Conservation (phyloP, 176 grass and related monocot species). For the Oryza nivara region DNA sequence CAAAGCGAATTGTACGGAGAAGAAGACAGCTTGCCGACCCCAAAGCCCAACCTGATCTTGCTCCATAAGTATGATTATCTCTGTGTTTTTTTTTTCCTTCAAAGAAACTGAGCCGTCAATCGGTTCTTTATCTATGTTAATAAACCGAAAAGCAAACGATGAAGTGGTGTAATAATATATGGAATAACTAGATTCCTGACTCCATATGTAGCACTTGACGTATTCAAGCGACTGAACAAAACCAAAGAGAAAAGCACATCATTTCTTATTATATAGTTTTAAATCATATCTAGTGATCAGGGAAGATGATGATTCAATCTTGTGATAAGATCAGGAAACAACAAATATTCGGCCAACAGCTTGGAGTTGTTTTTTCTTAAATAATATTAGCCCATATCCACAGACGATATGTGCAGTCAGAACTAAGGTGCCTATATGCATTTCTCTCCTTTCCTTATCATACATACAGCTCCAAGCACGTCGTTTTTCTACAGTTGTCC, state of each 20-base stretch:
- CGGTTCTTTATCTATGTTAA: background rate
- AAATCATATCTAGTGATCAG: slow-evolving; percentile 33
- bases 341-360: slow-evolving; percentile 21
- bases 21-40: background rate
- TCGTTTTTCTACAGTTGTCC: background rate
- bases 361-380: background rate
- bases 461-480: background rate
- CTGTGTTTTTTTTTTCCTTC: background rate
- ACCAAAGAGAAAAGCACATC: slow-evolving; percentile 19
- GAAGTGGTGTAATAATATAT: background rate
- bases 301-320: background rate
- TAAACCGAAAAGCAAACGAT: background rate
- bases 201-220: background rate
- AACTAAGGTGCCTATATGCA: background rate
- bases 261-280: slow-evolving; percentile 16
- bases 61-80: background rate
- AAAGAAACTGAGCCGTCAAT: background rate
- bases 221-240: background rate
- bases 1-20: slow-evolving; percentile 5
- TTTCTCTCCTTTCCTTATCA: background rate
- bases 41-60: background rate
- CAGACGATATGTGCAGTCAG: background rate
- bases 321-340: slow-evolving; percentile 12
- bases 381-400: background rate
- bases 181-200: background rate